A percentile compares a stretch with the other conserved stretches of the same genome.
phyloP scores from a whole-genome alignment of 2,329 filamentous ascomycete genomes.

The Xylariaceae sp. region DNA sequence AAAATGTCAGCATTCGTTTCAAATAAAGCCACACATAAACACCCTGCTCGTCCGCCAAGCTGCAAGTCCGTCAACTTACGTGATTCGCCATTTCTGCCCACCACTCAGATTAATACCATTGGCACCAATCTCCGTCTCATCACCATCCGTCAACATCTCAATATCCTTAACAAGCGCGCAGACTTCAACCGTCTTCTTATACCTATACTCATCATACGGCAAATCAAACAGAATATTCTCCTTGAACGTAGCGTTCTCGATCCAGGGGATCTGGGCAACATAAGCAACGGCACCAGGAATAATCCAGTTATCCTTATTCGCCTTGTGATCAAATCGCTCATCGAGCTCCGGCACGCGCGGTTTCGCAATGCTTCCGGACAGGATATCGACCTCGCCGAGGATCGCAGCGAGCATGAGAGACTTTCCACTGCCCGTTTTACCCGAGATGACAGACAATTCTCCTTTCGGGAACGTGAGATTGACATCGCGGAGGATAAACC shows the following conservation, averaged over 20 bases:
- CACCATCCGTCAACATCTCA: constrained; percentile 69
- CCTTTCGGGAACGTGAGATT: constrained; percentile 61
- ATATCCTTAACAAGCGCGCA: constrained; percentile 74
- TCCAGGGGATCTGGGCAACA: constrained; percentile 77
- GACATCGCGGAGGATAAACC: constrained; percentile 61
- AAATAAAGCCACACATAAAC: background rate
- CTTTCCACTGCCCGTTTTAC: constrained; percentile 74
- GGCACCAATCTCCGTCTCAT: constrained; percentile 74
- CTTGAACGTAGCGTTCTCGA: constrained; percentile 73
- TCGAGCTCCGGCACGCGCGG: constrained; percentile 45
- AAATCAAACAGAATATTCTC: constrained; percentile 77
- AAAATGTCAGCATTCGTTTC: constrained; percentile 11
- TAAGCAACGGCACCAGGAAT: constrained; percentile 65
- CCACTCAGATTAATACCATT: constrained; percentile 82
- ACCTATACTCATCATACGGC: constrained; percentile 63
- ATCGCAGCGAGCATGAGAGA: constrained; percentile 68
- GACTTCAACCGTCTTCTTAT: constrained; percentile 62
- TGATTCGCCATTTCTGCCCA: constrained; percentile 78
- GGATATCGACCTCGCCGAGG: constrained; percentile 67
- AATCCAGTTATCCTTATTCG: constrained; percentile 62
- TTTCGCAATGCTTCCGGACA: constrained; percentile 56
- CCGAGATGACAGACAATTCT: constrained; percentile 69
- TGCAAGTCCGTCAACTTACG: constrained; percentile 30
- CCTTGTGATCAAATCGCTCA: constrained; percentile 57
- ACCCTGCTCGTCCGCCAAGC: background rate